A percentile compares a stretch with the other conserved stretches of the same genome.
Evolutionary conservation across 495 filamentous ascomycete species (phyloP).

Genomic region (Podospora sp.): DNA sequence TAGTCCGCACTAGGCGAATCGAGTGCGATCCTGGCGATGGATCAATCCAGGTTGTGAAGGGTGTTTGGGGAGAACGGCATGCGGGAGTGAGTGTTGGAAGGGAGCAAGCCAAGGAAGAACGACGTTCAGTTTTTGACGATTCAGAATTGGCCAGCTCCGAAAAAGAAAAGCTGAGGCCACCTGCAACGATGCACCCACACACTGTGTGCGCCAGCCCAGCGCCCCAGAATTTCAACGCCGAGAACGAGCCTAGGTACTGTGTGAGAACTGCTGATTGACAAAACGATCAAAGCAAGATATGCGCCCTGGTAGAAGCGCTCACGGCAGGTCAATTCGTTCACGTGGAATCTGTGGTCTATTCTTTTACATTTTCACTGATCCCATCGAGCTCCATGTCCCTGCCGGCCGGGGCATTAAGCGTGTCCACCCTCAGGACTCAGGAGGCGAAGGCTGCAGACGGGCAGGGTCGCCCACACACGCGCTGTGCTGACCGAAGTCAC

Average conservation of each 20-base stretch:
- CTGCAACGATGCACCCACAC: conserved; percentile 14
- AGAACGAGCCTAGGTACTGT: neutral
- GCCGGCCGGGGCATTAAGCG: no score
- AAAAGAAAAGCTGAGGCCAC: conserved; percentile 31
- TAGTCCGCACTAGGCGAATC: conserved; percentile 38
- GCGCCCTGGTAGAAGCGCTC: no score
- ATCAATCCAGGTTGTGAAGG: conserved; percentile 32
- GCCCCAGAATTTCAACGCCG: neutral
- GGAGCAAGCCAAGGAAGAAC: conserved; percentile 29
- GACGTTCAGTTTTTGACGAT: conserved; percentile 39
- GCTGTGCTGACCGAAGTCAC: neutral
- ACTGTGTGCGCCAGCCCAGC: neutral
- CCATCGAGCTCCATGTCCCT: no score
- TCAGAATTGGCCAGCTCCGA: conserved; percentile 36
- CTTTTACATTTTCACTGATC: no score
- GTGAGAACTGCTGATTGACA: no score
- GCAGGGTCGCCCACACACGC: neutral
- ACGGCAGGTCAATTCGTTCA: no score
- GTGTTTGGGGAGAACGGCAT: conserved; percentile 28
- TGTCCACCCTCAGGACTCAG: neutral
- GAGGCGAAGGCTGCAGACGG: neutral
- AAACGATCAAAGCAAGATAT: no score
- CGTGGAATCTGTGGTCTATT: no score
- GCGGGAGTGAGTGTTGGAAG: conserved; percentile 24
- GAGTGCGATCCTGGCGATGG: conserved; percentile 39